Percentiles rank a stretch among this genome's conserved stretches.
phyloP scores from a whole-genome alignment of 2,329 filamentous ascomycete species.

The Huntiella bhutanensis region DNA sequence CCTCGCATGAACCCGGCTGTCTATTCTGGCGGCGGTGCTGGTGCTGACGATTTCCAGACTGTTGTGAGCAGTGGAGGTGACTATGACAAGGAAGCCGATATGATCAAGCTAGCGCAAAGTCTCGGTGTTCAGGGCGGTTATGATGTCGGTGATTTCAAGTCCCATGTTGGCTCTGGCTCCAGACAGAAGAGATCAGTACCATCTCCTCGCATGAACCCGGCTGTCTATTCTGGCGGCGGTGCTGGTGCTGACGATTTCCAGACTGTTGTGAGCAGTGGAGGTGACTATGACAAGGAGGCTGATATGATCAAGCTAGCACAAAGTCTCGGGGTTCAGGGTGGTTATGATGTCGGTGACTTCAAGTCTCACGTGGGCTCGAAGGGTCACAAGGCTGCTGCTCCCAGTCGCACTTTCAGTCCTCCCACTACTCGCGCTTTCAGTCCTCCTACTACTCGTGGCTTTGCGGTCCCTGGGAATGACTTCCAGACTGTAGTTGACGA shows the following conservation, averaged over 20 bases:
- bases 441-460: background rate
- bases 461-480: background rate
- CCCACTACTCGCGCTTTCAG: background rate
- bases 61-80: background rate
- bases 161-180: background rate
- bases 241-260: background rate
- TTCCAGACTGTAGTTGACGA: slow-evolving; percentile 1
- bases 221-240: background rate
- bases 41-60: slow-evolving; percentile 2
- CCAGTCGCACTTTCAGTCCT: too few relatives aligned
- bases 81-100: background rate
- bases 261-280: background rate
- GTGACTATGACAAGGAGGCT: background rate
- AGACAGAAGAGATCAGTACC: background rate
- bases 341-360: background rate
- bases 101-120: background rate
- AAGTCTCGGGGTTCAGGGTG: background rate
- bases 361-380: background rate
- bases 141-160: background rate
- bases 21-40: background rate
- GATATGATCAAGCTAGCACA: background rate
- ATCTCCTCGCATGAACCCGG: background rate
- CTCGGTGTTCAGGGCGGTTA: background rate
- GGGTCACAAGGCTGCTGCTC: too few relatives aligned
- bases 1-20: too few relatives aligned